Evolutionary conservation across 2,329 filamentous ascomycete species (phyloP).

Genomic region (Fonsecaea nubica): DNA sequence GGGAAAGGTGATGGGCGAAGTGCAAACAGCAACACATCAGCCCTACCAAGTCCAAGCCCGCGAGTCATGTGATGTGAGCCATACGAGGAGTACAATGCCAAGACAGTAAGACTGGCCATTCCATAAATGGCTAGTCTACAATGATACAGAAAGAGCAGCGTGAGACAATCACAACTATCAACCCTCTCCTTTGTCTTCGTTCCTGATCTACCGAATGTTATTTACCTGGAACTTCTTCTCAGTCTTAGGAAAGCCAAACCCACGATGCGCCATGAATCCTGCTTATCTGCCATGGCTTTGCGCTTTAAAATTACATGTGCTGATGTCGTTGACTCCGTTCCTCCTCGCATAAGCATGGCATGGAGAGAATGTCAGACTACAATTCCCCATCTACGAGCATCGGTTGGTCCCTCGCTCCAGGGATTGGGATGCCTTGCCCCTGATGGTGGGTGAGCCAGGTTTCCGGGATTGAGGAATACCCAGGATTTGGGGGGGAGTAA

Average conservation of each 20-base stretch:
- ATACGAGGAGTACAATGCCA: neutral
- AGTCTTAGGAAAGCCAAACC: neutral
- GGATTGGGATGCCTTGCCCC: conserved; percentile 6
- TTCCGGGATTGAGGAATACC: neutral
- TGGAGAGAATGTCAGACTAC: neutral
- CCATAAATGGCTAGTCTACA: neutral
- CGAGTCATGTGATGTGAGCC: neutral
- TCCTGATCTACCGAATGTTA: too few relatives aligned
- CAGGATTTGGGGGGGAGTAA: conserved; percentile 3
- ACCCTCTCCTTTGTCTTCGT: neutral
- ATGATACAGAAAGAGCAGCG: neutral
- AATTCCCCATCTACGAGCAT: neutral
- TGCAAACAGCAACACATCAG: neutral
- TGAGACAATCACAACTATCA: neutral
- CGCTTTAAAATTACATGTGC: neutral
- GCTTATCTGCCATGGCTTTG: neutral
- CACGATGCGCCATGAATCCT: neutral
- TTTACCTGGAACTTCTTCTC: too few relatives aligned
- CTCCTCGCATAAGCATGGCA: neutral
- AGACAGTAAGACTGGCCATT: neutral
- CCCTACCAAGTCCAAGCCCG: neutral
- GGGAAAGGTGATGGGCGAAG: neutral
- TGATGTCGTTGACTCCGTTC: neutral
- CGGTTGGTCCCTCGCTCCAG: conserved; percentile 1
- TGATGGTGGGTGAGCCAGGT: conserved; percentile 1